Evolutionary conservation across 2,329 filamentous ascomycete genomes (phyloP), one percentile per base, ranked within the genome.

Genomic region (Nigrograna mackinnonii): DNA sequence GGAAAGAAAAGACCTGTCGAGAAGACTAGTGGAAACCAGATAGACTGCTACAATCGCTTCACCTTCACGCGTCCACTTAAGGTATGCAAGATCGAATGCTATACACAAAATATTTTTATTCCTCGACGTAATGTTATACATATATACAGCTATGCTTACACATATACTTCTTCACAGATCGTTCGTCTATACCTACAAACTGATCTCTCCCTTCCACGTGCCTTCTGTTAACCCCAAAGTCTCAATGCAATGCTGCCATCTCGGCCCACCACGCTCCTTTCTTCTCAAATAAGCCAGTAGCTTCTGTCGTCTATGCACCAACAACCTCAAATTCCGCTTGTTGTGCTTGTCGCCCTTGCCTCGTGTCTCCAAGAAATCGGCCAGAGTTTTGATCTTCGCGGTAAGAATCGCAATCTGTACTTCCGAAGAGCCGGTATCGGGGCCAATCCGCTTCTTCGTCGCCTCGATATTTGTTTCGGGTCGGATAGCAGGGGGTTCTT

Each of bases 371-470:
- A 96, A 71, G 52, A 86, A 84, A 54, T 87, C 79, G 13, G 87
- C 85, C 37, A 99, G 69, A 18, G 86, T 84, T 50, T 89, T 79
- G 65, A 99, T 99, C 79, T 96, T 97, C 43, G 90, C 82, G 3
- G 94, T 99, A 66, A 99, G 71, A 57, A 99, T 95, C 34, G 91
- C 91, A 54, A 95, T 90, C 76, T 99, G 94, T n/a, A 99, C 95
- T 72, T 99, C 94, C 5, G 89, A 89, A 58, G 89, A 95, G 24
- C 94, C 94, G 1, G 92, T 99, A 66, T 99, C 94, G 4, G 87
- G 87, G 0, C 94, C 94, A n/a, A 85, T 83, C 22, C 95, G 86
- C 36, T 80, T 79, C 33, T 46, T 57, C 4, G 54, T 39, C 13
- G 51, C 60, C 9, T 47, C 53, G 12, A 49, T 37, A 35, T 66